Base-by-base conservation (phyloP, 2,329 filamentous ascomycete species). In the Diaporthe nobilis region DNA sequence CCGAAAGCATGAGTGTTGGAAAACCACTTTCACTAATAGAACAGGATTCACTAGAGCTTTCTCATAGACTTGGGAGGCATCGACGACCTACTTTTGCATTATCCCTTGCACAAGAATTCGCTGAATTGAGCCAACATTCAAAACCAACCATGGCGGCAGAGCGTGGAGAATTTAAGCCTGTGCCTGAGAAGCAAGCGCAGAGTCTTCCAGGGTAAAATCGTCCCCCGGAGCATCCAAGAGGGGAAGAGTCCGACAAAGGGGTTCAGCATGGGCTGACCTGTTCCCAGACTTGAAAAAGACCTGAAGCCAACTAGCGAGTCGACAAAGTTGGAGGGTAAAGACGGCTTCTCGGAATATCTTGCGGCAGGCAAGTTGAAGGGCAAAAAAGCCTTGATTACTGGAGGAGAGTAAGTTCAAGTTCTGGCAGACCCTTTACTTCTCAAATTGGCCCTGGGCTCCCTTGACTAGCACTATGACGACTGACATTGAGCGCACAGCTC, bases 321-420 rank as follows among this genome's bases (percentile, higher is more conserved):
- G 0, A 86, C 85, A 1, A 84, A 82, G 51, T 81, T 86, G 2
- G 84, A 87, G 71, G 85, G 85, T 31, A 84, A 84, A 65, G 78
- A 80, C 34, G 76, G 80, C 12, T 81, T 85, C 34, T 77, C 83
- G 4, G 85, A 87, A 57, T 85, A 86, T 28, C 75, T 78, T 7
- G 88, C 87, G 0, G 87, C 86, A 1, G 85, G 84, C 22, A 90
- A 90, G 77, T 81, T 91, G 61, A 85, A 85, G 47, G 86, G 85
- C 10, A 86, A 85, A 79, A 90, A 89, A 57, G 88, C 86, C 2
- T 79, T 91, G 10, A 89, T 91, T 75, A 91, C 89, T 0, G 89
- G 89, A 3, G 89, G 89, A 79, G 89, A 91, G 88, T 90, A 81
- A 77, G 88, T 82, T 15, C 0, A 10, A 22, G 12, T n/a, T n/a